phyloP scores from a whole-genome alignment of 2,329 filamentous ascomycete species.

The Penicillium vulpinum region DNA sequence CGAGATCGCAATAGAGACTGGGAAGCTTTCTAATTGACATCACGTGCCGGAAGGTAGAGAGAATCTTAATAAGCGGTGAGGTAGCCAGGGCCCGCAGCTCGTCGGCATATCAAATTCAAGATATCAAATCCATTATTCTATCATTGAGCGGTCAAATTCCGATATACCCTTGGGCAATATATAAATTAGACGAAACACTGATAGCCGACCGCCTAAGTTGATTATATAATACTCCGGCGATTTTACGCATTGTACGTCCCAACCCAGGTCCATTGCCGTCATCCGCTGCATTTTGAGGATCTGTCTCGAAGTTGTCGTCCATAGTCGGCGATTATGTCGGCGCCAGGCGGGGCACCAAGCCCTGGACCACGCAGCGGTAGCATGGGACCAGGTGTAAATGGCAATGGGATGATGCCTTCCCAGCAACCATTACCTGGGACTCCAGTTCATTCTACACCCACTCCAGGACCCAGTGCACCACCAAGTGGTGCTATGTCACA shows the following conservation, averaged over 20 bases:
- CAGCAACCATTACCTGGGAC: constrained; percentile 51
- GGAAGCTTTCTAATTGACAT: neutral
- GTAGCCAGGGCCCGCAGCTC: constrained; percentile 1
- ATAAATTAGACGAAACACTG: neutral
- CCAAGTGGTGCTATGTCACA: constrained; percentile 63
- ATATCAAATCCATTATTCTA: constrained; percentile 14
- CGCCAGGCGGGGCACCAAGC: constrained; percentile 49
- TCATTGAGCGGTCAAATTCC: neutral
- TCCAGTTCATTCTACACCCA: constrained; percentile 48
- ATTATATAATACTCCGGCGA: neutral
- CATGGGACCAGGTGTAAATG: constrained; percentile 45
- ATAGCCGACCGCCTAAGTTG: neutral
- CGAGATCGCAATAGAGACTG: neutral
- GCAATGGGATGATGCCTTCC: constrained; percentile 48
- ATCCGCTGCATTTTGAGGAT: neutral
- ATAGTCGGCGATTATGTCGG: constrained; percentile 39
- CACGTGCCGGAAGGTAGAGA: constrained; percentile 17
- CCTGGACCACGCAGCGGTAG: constrained; percentile 51
- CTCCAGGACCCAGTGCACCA: constrained; percentile 38
- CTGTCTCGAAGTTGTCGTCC: neutral
- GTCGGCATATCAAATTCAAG: constrained; percentile 27
- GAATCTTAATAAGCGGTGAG: constrained; percentile 16
- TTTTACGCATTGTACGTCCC: neutral
- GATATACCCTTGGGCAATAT: neutral
- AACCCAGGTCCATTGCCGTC: neutral